Base-by-base conservation (phyloP, 1,284 basidiomycete species). In the Schizophyllum commune region DNA sequence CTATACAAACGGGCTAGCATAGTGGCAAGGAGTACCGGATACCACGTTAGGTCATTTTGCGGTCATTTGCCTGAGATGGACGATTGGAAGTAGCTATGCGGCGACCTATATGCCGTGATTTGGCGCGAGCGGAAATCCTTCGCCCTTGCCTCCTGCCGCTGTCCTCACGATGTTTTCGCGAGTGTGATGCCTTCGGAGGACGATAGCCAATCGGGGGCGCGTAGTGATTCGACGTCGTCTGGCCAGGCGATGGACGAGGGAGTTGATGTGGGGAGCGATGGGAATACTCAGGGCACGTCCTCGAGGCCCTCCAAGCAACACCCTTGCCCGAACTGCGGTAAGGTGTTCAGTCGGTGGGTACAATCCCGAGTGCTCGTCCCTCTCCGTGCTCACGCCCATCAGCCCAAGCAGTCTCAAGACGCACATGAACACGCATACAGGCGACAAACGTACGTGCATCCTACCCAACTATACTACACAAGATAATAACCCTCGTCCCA, bases 341-440 rank as follows among this genome's bases (percentile, higher is more conserved):
- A 86, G 70, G 70, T 77, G 52, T 88, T 88, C 69, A 83, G 83
- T 60, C 75, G 83, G 33, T 68, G 52, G 56, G 60, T 5, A 58
- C 33, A 9, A 52, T 15, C 39, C 4, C 21, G 21, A 17, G 47
- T n/a, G 13, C 6, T 7, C n/a, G 27, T n/a, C 15, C 17, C 17
- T 13, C 33, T 53, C 20, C 11, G 34, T 54, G 52, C 32, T 9
- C 19, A 34, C 19, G n/a, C 27, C 58, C 4, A 52, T 5, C 57
- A 76, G 76, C 4, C 87, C 86, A 0, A 86, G 84, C 64, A 85
- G 84, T n/a, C 75, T 89, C 55, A 76, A 77, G 58, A 88, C 87
- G 11, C 87, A 89, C 72, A 88, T 88, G 85, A 83, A 86, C 64
- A 83, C 83, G 51, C 87, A 90, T 69, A 85, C 82, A 0, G 84